Percentiles rank a stretch among this genome's conserved stretches.
These are phyloP conservation scores for Cystobasidium pallidum DNA, from an alignment of 1,284 basidiomycete species.

Conservation along the genomic window DNA sequence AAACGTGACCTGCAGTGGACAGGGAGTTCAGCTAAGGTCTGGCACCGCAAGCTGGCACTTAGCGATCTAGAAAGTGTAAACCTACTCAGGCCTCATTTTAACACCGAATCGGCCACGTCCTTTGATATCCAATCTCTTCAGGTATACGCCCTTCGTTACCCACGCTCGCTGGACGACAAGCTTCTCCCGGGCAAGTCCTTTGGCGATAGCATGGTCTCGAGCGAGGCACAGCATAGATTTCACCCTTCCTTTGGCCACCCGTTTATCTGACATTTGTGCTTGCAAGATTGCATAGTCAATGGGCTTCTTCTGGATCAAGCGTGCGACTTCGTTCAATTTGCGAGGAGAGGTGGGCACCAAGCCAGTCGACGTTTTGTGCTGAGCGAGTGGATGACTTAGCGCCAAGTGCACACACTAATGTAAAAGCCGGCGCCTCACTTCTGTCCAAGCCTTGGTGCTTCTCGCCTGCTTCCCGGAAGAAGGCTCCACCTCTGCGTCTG, in stretches of 20 bases:
- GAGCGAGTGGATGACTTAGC: background rate
- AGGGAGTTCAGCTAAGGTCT: background rate
- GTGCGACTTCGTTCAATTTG: conserved; percentile 84
- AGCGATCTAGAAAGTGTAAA: conserved; percentile 72
- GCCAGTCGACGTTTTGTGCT: conserved; percentile 89
- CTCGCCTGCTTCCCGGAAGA: background rate
- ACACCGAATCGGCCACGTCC: conserved; percentile 82
- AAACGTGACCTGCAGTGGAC: conserved; percentile 19
- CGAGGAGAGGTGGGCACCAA: conserved; percentile 91
- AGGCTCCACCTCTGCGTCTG: conserved; percentile 11
- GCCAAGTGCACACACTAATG: background rate
- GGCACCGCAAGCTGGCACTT: conserved; percentile 70
- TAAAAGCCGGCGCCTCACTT: conserved; percentile 2
- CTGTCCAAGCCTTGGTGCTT: conserved; percentile 30
- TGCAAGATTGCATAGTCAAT: conserved; percentile 94
- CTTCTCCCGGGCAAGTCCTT: conserved; percentile 72
- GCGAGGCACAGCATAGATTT: conserved; percentile 86
- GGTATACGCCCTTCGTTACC: conserved; percentile 81
- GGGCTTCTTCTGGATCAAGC: conserved; percentile 84
- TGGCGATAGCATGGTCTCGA: conserved; percentile 80
- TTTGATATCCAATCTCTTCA: conserved; percentile 77
- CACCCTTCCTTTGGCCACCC: conserved; percentile 75
- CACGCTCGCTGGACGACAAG: conserved; percentile 91
- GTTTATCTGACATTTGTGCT: conserved; percentile 92
- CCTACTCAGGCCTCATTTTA: conserved; percentile 75